Conservation (phyloP, 495 filamentous ascomycete genomes). For the Choiromyces venosus region DNA sequence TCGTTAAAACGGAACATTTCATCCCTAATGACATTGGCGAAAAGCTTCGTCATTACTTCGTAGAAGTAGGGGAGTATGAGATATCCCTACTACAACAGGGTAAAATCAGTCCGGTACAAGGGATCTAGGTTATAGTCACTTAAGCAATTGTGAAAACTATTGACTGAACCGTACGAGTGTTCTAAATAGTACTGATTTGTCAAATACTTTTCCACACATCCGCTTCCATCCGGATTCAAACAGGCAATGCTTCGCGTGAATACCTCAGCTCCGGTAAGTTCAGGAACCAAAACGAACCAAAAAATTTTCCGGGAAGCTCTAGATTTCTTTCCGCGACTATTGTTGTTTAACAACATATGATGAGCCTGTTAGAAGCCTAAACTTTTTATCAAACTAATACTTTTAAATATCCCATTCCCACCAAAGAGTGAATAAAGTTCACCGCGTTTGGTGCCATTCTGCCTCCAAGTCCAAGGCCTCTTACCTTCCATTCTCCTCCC, state of each 20-base stretch:
- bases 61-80: not conserved
- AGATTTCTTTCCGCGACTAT: not conserved
- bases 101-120: not conserved
- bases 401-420: not conserved
- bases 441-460: not conserved
- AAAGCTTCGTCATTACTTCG: not conserved
- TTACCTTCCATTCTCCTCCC: not conserved
- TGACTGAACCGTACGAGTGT: not conserved
- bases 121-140: not conserved
- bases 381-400: not conserved
- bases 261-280: not conserved
- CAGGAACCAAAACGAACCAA: not conserved
- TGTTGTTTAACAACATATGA: not conserved
- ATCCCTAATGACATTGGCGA: not conserved
- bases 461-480: not conserved
- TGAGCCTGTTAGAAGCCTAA: not conserved
- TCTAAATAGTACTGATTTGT: not conserved
- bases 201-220: not conserved
- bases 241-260: not conserved
- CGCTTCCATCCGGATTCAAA: not conserved
- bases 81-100: not conserved
- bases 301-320: too few relatives aligned
- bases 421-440: not conserved
- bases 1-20: not conserved
- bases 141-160: not conserved